Conservation (phyloP, 176 grass and related monocot species). For the Oryza longistaminata region DNA sequence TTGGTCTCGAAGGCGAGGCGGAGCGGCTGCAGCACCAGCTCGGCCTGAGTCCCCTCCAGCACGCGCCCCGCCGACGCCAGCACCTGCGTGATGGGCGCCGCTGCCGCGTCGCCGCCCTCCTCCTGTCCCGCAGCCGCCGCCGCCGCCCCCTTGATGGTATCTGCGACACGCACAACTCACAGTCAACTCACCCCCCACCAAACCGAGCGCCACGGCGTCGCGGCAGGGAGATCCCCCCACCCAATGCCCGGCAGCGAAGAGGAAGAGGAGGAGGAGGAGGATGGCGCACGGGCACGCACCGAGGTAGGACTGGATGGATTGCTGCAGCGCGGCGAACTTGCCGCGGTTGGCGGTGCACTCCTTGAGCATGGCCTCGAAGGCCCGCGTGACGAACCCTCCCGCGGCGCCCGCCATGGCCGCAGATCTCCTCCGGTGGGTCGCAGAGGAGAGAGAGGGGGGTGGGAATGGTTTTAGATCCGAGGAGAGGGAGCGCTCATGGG, state of each 20-base stretch:
- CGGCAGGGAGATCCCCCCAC: slow-evolving; percentile 18
- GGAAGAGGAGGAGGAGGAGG: not conserved
- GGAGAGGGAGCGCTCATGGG: slow-evolving; percentile 40
- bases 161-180: slow-evolving; percentile 52
- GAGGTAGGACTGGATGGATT: slow-evolving; percentile 83
- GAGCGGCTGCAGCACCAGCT: slow-evolving; percentile 90
- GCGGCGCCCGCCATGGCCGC: slow-evolving; percentile 93
- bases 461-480: slow-evolving; percentile 58
- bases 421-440: slow-evolving; percentile 50
- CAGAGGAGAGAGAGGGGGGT: slow-evolving; percentile 22
- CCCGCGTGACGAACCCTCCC: slow-evolving; percentile 88
- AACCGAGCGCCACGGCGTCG: not conserved
- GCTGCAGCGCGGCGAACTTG: slow-evolving; percentile 82
- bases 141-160: slow-evolving; percentile 72
- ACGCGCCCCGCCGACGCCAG: slow-evolving; percentile 77
- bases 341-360: slow-evolving; percentile 94
- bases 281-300: slow-evolving; percentile 44
- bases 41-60: slow-evolving; percentile 85
- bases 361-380: slow-evolving; percentile 99
- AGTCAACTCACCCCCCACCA: slow-evolving; percentile 18
- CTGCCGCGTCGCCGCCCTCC: slow-evolving; percentile 18
- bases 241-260: slow-evolving; percentile 35
- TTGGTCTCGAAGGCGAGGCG: slow-evolving; percentile 96
- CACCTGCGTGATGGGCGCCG: slow-evolving; percentile 61
- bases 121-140: not conserved